Conservation (phyloP, 176 grass and related monocot species). For the Bromus sterilis region DNA sequence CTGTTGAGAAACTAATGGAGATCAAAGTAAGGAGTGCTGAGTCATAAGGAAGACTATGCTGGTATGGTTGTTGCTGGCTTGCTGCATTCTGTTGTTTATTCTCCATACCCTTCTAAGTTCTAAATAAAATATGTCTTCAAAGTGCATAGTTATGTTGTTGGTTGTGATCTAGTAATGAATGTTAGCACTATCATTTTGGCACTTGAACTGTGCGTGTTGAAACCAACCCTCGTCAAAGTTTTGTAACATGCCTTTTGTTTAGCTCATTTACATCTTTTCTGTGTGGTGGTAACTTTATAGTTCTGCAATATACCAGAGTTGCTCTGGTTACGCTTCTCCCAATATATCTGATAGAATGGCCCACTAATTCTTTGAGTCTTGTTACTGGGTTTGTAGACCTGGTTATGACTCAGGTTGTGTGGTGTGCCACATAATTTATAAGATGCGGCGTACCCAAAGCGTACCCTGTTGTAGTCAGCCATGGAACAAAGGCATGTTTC, state of each 20-base stretch:
- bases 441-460: not conserved
- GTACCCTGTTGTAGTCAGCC: not conserved
- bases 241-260: not conserved
- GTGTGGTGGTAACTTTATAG: not conserved
- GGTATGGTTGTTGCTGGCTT: slow-evolving; percentile 22
- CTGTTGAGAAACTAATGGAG: slow-evolving; percentile 85
- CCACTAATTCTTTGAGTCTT: not conserved
- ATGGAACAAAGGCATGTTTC: not conserved
- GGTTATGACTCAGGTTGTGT: not conserved
- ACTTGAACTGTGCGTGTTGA: not conserved
- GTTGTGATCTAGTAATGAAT: not conserved
- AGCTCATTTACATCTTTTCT: not conserved
- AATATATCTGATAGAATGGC: not conserved
- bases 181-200: not conserved
- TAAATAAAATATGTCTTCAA: not conserved
- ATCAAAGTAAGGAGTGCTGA: slow-evolving; percentile 54
- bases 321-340: not conserved
- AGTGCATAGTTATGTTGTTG: slow-evolving; percentile 21
- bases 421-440: not conserved
- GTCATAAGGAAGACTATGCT: slow-evolving; percentile 24
- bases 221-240: not conserved
- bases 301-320: not conserved
- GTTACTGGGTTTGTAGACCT: not conserved
- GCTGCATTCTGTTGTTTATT: not conserved
- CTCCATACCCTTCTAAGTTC: not conserved